phyloP scores from a whole-genome alignment of 495 filamentous ascomycete species.

The Hypoxylon intermedium region DNA sequence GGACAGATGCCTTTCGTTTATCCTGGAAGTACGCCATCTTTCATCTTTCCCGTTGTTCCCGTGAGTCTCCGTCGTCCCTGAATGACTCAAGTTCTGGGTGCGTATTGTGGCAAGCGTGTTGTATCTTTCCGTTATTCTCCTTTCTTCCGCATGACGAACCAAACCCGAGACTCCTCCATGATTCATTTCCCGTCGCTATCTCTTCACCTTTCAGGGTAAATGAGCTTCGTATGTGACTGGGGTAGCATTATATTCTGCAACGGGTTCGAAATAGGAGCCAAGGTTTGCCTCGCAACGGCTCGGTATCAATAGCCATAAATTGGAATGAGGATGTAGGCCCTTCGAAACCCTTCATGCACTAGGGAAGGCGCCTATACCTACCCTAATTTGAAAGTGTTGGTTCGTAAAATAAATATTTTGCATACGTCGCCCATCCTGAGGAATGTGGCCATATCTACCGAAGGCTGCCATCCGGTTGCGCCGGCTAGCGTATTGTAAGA shows the following conservation, averaged over 20 bases:
- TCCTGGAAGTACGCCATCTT: no score
- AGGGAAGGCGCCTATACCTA: slow-evolving; percentile 1
- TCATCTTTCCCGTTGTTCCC: no score
- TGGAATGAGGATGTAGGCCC: slow-evolving; percentile 1
- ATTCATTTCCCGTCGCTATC: background rate
- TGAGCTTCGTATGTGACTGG: background rate
- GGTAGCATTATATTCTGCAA: slow-evolving; percentile 1
- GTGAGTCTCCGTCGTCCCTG: no score
- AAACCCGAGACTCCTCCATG: no score
- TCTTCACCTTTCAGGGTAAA: no score
- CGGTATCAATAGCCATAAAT: slow-evolving; percentile 10
- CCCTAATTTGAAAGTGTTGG: slow-evolving; percentile 6
- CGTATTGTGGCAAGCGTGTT: no score
- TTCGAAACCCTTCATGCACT: background rate
- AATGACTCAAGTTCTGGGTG: no score
- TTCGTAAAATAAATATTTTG: slow-evolving; percentile 1
- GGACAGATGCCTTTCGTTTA: no score
- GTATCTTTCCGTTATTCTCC: no score
- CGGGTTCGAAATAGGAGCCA: background rate
- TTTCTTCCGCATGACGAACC: no score
- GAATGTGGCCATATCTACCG: no score
- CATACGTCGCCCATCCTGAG: slow-evolving; percentile 5
- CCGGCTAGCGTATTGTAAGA: background rate
- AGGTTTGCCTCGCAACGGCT: slow-evolving; percentile 4
- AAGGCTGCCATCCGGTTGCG: no score